These are phyloP conservation scores for Achaetomiella virescens DNA, from an alignment of 495 filamentous ascomycete genomes.

Conservation along the genomic window DNA sequence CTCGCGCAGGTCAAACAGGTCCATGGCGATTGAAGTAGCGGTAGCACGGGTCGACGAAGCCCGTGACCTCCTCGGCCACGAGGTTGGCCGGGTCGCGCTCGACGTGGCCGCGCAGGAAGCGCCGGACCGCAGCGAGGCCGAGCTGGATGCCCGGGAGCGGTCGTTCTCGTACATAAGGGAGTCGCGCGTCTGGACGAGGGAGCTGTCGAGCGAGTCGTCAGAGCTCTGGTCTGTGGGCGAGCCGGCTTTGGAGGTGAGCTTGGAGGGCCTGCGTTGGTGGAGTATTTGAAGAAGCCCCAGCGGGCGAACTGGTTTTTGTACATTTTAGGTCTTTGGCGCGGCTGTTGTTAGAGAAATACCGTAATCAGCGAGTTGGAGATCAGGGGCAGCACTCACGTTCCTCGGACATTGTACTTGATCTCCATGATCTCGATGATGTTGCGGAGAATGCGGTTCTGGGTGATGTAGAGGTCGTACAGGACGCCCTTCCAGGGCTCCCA, in stretches of 20 bases:
- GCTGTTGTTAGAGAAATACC: neutral
- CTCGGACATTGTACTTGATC: slow-evolving; percentile 20
- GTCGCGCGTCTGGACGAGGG: slow-evolving; percentile 5
- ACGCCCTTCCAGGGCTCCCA: slow-evolving; percentile 30
- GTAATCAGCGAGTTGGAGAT: neutral
- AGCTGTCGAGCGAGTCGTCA: slow-evolving; percentile 6
- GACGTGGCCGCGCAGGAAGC: slow-evolving; percentile 23
- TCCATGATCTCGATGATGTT: slow-evolving; percentile 32
- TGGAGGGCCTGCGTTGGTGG: slow-evolving; percentile 21
- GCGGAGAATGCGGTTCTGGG: slow-evolving; percentile 26
- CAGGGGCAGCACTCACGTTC: slow-evolving; percentile 21
- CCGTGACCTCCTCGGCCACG: slow-evolving; percentile 17
- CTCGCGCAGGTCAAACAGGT: slow-evolving; percentile 24
- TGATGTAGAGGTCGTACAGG: slow-evolving; percentile 30
- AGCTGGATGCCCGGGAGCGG: slow-evolving; percentile 16
- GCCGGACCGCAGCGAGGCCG: slow-evolving; percentile 23
- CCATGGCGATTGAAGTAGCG: slow-evolving; percentile 30
- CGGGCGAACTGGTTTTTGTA: slow-evolving; percentile 31
- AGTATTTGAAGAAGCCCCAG: slow-evolving; percentile 32
- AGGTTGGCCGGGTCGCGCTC: slow-evolving; percentile 18
- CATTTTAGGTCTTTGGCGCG: slow-evolving; percentile 26
- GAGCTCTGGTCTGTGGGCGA: slow-evolving; percentile 1
- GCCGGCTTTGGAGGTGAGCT: neutral
- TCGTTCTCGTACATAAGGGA: slow-evolving; percentile 16
- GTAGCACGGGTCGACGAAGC: slow-evolving; percentile 26